Conservation (phyloP, 768 basidiomycete species). For the Rhizopogon rudus region DNA sequence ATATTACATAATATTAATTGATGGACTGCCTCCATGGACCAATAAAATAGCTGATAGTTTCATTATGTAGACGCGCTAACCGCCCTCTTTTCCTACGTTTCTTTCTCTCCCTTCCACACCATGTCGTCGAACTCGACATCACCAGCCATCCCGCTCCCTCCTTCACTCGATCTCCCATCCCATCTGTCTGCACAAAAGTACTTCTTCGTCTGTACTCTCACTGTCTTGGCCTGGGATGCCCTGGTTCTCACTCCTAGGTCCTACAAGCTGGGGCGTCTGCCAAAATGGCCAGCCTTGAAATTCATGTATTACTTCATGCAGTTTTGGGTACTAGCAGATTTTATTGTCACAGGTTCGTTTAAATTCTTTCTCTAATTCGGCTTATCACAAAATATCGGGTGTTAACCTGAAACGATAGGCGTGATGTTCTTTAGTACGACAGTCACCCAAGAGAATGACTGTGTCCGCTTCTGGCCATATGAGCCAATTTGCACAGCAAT, state of each 20-base stretch:
- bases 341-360: constrained; percentile 60
- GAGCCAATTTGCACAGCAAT: constrained; percentile 84
- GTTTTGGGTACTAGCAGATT: constrained; percentile 76
- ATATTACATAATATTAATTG: constrained; percentile 13
- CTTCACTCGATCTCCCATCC: constrained; percentile 67
- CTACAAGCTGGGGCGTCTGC: constrained; percentile 60
- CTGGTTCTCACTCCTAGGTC: constrained; percentile 79
- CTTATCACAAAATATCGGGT: not conserved
- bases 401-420: constrained; percentile 34
- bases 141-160: constrained; percentile 36
- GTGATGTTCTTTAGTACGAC: constrained; percentile 83
- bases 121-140: constrained; percentile 14
- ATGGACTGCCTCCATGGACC: constrained; percentile 17
- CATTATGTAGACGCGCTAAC: constrained; percentile 1
- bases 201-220: constrained; percentile 85
- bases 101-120: not conserved
- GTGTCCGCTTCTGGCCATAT: constrained; percentile 72
- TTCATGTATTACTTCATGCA: constrained; percentile 70
- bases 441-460: constrained; percentile 49
- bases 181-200: constrained; percentile 86
- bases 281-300: constrained; percentile 75
- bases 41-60: constrained; percentile 1
- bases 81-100: not conserved
- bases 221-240: constrained; percentile 87
- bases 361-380: not conserved